A percentile compares a stretch with the other conserved stretches of the same genome.
phyloP scores from a whole-genome alignment of 139 green algal genomes.

The Tetradesmus obliquus region DNA sequence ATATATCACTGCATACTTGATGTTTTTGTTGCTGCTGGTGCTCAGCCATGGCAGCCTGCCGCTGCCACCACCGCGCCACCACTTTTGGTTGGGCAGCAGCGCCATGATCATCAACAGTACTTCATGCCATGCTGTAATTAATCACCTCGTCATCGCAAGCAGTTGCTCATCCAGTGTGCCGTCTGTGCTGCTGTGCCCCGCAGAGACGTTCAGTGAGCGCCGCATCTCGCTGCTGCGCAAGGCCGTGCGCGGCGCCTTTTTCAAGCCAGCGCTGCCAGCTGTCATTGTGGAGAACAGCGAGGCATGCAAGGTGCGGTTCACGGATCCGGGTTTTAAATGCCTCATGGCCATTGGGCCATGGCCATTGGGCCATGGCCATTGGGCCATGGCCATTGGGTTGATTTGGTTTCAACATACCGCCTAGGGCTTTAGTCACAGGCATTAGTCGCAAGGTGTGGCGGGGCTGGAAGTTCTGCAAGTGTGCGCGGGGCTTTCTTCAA shows the following conservation, averaged over 20 bases:
- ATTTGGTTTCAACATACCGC: no score
- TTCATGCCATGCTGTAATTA: not conserved
- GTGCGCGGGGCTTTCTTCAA: no score
- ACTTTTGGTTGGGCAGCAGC: not conserved
- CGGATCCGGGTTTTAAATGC: not conserved
- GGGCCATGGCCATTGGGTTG: no score
- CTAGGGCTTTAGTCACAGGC: no score
- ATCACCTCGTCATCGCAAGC: not conserved
- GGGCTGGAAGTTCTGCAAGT: not conserved
- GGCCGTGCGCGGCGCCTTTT: conserved; percentile 49
- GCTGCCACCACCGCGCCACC: no score
- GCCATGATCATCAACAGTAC: not conserved
- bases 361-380: no score
- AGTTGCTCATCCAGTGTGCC: no score
- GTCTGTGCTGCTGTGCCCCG: not conserved
- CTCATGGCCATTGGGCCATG: no score
- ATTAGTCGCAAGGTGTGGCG: no score
- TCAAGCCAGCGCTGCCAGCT: conserved; percentile 43
- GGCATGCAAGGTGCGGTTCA: conserved; percentile 38
- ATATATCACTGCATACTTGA: no score
- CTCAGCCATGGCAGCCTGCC: no score
- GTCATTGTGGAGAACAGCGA: conserved; percentile 60
- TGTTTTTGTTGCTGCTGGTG: no score
- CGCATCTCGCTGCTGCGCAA: conserved; percentile 50
- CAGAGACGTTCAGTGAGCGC: conserved; percentile 57